phyloP scores from a whole-genome alignment of 192 early-diverging fungal species.

The Gonapodya sp. region DNA sequence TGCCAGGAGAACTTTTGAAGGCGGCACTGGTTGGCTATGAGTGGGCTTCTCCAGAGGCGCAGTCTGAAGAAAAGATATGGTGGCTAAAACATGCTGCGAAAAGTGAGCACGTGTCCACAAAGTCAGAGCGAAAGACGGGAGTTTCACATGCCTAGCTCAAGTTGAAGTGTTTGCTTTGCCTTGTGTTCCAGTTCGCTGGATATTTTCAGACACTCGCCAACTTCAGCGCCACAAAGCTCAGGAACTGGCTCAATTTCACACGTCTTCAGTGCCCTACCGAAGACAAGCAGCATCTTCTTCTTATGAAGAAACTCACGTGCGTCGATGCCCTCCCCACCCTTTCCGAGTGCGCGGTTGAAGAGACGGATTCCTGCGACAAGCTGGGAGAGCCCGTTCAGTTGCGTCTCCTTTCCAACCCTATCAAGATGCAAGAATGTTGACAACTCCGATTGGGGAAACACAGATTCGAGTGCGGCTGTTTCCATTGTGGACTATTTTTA shows the following conservation, averaged over 20 bases:
- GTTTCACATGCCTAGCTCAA: constrained; percentile 24
- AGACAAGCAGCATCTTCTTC: not conserved
- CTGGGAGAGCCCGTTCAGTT: constrained; percentile 46
- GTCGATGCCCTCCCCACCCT: constrained; percentile 48
- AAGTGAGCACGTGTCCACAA: not conserved
- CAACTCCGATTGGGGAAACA: constrained; percentile 50
- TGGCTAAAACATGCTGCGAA: not conserved
- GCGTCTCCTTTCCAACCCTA: constrained; percentile 42
- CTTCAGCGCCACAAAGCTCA: constrained; percentile 28
- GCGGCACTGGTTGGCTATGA: not conserved
- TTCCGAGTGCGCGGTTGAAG: constrained; percentile 49
- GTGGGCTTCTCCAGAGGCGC: not conserved
- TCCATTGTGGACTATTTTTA: no score
- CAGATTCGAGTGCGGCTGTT: constrained; percentile 50
- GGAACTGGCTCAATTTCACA: constrained; percentile 25
- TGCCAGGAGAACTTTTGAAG: constrained; percentile 9
- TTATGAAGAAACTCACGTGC: constrained; percentile 22
- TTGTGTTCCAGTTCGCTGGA: constrained; percentile 22
- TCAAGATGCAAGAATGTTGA: constrained; percentile 39
- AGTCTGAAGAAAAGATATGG: not conserved
- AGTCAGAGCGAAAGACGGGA: not conserved
- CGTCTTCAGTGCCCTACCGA: not conserved
- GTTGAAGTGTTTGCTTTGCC: constrained; percentile 33
- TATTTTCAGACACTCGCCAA: constrained; percentile 22
- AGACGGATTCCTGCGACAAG: constrained; percentile 49